Evolutionary conservation across 768 basidiomycete species (phyloP), one percentile per base, ranked within the genome.

Genomic region (Calocera viscosa): DNA sequence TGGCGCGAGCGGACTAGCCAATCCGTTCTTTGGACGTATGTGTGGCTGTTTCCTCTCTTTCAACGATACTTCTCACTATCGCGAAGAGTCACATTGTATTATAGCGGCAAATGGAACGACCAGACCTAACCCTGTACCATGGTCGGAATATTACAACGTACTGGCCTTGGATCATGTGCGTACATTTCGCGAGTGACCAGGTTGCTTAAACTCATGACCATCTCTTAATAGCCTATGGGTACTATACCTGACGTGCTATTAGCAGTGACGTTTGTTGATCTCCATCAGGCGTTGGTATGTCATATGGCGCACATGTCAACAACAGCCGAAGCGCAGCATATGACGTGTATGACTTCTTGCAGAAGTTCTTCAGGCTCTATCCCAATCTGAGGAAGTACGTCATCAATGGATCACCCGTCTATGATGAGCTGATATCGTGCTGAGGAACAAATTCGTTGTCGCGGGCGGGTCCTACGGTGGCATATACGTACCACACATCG

Each of bases 401-500:
- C 2, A 26, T 7, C 43, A 5, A 11, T 12, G 16, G 14, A 16
- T n/a, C 30, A 11, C 30, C 19, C n/a, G 39, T 10, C 19, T 49
- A 5, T 63, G 5, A n/a, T 28, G 1, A 24, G 32, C 40, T 63
- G 3, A 26, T 49, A 7, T 8, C 26, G 7, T 5, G 34, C 33
- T 63, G 35, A 68, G 66, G 14, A 69, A 64, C 40, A 64, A 69
- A 66, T 70, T 77, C 35, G 67, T 75, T 32, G 32, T 77, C 2
- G 69, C 75, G 8, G 70, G 75, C 11, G 77, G 77, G 7, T 76
- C 76, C 1, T 78, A 77, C 67, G 77, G 77, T 41, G 77, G 77
- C 0, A 69, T 73, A 8, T 78, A 78, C 64, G 68, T 76, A 8
- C 76, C 77, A 1, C 70, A 77, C 64, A 78, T 78, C 39, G 77